Conservation (phyloP, 2,329 filamentous ascomycete genomes). For the Colletotrichum sp. region DNA sequence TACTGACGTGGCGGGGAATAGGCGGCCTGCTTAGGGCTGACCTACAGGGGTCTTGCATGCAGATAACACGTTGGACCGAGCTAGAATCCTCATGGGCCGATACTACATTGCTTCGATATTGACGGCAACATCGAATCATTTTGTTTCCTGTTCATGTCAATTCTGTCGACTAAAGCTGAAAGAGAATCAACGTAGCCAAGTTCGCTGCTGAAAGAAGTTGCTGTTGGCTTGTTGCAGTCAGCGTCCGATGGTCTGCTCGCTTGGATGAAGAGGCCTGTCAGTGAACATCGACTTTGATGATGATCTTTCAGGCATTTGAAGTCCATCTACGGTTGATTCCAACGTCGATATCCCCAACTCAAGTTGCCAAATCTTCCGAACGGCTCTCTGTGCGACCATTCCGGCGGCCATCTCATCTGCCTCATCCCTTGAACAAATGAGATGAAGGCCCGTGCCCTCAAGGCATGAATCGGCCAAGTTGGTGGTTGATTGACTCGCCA, state of each 20-base stretch:
- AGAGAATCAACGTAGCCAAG: background rate
- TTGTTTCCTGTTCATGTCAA: background rate
- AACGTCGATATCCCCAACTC: background rate
- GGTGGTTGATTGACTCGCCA: background rate
- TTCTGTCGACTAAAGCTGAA: background rate
- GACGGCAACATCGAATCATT: background rate
- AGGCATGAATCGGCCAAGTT: constrained; percentile 9
- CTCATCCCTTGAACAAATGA: background rate
- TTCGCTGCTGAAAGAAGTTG: background rate
- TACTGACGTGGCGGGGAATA: constrained; percentile 27
- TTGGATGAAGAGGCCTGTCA: background rate
- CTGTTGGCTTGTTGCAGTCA: background rate
- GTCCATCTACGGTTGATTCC: background rate
- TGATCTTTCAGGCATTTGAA: background rate
- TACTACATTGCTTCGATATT: background rate
- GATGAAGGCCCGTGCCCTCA: constrained; percentile 9
- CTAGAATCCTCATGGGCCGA: background rate
- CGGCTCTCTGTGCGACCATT: background rate
- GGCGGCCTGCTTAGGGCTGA: constrained; percentile 2
- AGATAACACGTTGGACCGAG: background rate
- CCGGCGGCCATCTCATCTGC: background rate
- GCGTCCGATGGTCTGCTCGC: background rate
- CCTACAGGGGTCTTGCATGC: background rate
- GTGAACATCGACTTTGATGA: background rate
- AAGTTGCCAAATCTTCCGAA: background rate